These are phyloP conservation scores for Marasmius tenuissimus DNA, from an alignment of 1,284 basidiomycete genomes.

Conservation along the genomic window DNA sequence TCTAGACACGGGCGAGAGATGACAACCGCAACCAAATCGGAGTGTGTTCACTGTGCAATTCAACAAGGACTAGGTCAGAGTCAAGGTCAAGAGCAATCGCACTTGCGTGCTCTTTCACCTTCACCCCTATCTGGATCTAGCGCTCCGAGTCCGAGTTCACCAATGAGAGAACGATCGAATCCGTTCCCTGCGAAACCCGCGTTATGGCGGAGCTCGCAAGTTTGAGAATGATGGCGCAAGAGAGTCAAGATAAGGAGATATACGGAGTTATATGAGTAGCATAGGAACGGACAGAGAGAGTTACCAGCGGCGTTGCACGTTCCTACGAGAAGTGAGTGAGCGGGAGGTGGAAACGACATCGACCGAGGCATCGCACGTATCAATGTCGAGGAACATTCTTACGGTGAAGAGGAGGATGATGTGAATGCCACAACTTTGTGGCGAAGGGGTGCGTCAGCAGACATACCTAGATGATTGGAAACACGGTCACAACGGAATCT, in stretches of 20 bases:
- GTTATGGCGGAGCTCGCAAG: not conserved
- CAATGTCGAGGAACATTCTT: conserved; percentile 10
- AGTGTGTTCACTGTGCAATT: not conserved
- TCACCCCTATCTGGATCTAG: not conserved
- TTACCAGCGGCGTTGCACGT: not conserved
- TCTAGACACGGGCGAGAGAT: not conserved
- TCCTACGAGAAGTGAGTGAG: not conserved
- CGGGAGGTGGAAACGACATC: not conserved
- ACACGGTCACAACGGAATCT: too few species aligned
- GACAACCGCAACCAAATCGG: not conserved
- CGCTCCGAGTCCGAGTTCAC: not conserved
- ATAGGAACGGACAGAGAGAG: not conserved
- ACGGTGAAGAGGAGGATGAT: conserved; percentile 4
- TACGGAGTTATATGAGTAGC: conserved; percentile 10
- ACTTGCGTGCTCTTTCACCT: not conserved
- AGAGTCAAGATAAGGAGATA: conserved; percentile 11
- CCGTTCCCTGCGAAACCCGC: conserved; percentile 11
- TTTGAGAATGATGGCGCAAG: not conserved
- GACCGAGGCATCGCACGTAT: too few species aligned
- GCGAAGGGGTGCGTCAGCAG: not conserved
- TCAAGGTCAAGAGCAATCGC: not conserved
- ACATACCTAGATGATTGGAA: too few species aligned
- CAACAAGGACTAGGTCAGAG: not conserved
- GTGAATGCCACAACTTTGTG: not conserved
- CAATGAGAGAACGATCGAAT: conserved; percentile 4